Evolutionary conservation across 495 filamentous ascomycete genomes (phyloP), one percentile per base, ranked within the genome.

Genomic region (Bombardia bombarda): DNA sequence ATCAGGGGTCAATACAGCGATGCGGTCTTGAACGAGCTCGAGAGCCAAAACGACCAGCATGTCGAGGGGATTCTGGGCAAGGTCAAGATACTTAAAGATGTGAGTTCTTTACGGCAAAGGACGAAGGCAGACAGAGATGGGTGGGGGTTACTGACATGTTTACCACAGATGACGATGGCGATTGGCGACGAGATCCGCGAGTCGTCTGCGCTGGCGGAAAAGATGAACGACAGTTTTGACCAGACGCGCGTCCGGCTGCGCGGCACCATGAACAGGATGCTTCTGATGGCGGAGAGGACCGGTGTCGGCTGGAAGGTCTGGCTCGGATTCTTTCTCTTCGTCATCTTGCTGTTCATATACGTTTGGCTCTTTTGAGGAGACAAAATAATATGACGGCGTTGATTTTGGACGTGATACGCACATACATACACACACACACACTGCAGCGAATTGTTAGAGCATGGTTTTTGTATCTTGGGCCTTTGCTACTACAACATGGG

Each of bases 181-280:
- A 98, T 98, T 45, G 93, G 93, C 45, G 84, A 90, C 50, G 92
- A 98, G 63, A 95, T 98, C 51, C 75, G 89, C 26, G 82, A 90
- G 43, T 89, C 84, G 7, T 82, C 87, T 6, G 79, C 84, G 6
- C 75, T 97, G 5, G 82, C 87, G 9, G 84, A 88, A 53, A 84
- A 83, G 57, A 88, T 88, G 84, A 95, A 96, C 59, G 84, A 93
- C 41, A 75, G 79, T 4, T 98, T 97, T 56, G 92, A 96, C 51
- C 77, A 73, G 50, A 93, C 93, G 34, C 71, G 88, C 37, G 60
- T 86, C 21, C 72, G 84, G 52, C 65, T 98, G 46, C 73, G 80
- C 14, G 86, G 90, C 31, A 97, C 93, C 31, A 97, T 98, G 92
- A 95, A 86, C 55, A 72, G 89, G 22, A 98, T 98, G 92, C 66